Percentiles rank a stretch among this genome's conserved stretches.
phyloP scores from a whole-genome alignment of 257 asterid species.

The Przewalskia tangutica region DNA sequence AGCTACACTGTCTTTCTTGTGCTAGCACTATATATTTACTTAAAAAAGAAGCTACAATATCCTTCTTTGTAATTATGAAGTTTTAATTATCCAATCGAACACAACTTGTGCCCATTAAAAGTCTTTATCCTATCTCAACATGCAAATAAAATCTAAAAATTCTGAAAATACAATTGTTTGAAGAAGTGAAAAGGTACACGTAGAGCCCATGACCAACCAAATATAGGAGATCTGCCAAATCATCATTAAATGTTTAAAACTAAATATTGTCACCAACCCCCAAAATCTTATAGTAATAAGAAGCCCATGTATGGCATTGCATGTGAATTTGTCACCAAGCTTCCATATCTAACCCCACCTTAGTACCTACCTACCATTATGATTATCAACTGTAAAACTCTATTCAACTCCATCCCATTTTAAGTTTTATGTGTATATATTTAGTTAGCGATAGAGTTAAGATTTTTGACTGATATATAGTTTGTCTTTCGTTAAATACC shows the following conservation, averaged over 20 bases:
- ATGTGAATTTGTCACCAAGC: slow-evolving; percentile 40
- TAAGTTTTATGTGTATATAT: neutral
- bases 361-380: neutral
- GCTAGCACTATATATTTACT: neutral
- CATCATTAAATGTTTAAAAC: neutral
- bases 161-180: neutral
- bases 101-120: neutral
- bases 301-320: slow-evolving; percentile 12
- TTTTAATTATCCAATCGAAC: neutral
- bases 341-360: neutral
- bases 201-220: slow-evolving; percentile 11
- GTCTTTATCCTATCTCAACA: neutral
- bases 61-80: neutral
- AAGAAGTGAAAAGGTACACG: neutral
- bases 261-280: neutral
- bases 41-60: neutral
- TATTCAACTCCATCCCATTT: neutral
- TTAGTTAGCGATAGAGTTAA: too few relatives aligned
- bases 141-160: neutral
- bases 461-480: too few relatives aligned
- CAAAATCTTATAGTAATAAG: neutral
- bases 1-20: neutral
- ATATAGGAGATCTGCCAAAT: slow-evolving; percentile 16
- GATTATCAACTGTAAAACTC: neutral
- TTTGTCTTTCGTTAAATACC: too few relatives aligned